A percentile compares a stretch with the other conserved stretches of the same genome.
Evolutionary conservation across 108 stramenopile species (phyloP).

Genomic region (Nannochloropsis salina): DNA sequence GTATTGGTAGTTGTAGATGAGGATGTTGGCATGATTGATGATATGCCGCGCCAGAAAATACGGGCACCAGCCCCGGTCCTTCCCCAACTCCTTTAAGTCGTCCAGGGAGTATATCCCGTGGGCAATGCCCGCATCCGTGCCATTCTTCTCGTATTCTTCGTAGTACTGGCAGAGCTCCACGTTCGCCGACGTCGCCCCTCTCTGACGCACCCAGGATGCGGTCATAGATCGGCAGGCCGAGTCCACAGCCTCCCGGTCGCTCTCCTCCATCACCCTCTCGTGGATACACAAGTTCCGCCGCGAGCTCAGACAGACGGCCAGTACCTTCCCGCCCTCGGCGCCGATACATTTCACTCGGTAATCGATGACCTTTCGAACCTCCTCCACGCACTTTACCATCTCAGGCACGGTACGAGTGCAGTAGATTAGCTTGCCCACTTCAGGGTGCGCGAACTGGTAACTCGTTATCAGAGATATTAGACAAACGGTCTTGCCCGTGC

Average conservation of each 20-base stretch:
- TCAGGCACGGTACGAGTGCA: constrained; percentile 99
- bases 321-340: constrained; percentile 53
- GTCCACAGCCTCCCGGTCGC: constrained; percentile 95
- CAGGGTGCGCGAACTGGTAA: constrained; percentile 83
- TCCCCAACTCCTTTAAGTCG: constrained; percentile 81
- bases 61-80: constrained; percentile 86
- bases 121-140: constrained; percentile 53
- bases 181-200: constrained; percentile 41
- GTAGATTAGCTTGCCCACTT: constrained; percentile 94
- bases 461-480: constrained; percentile 89
- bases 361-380: constrained; percentile 79
- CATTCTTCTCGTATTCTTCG: constrained; percentile 77
- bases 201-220: constrained; percentile 76
- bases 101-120: constrained; percentile 88
- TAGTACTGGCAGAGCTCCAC: constrained; percentile 84
- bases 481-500: constrained; percentile 83
- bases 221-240: constrained; percentile 91
- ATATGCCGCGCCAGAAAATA: constrained; percentile 94
- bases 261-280: constrained; percentile 81
- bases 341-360: constrained; percentile 74
- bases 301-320: constrained; percentile 92
- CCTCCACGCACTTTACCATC: constrained; percentile 97
- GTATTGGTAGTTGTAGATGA: constrained; percentile 99
- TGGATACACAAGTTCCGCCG: constrained; percentile 98
- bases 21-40: constrained; percentile 89